Base-by-base conservation (phyloP, 768 basidiomycete species). In the Phaeotremella fagi region DNA sequence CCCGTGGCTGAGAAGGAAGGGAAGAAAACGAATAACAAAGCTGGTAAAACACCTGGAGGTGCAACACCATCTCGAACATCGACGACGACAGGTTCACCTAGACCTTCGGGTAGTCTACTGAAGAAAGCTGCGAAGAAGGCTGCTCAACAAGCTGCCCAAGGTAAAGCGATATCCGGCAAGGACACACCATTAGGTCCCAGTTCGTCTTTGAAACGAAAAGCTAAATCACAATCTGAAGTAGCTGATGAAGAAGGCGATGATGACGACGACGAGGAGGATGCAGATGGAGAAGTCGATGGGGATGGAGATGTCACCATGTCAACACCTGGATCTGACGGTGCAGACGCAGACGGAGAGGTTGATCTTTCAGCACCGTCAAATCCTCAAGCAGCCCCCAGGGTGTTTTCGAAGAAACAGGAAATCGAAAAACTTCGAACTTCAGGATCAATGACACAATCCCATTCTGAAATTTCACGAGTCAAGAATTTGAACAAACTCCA, bases 371-470 rank as follows among this genome's bases (percentile, higher is more conserved):
- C 77, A 78, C 80, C 82, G 46, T 70, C 77, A 43, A 76, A 79
- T 50, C 71, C 73, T 12, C 72, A 72, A 58, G 79, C 82, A 9
- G 81, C 83, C 2, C 70, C 80, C 23, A 76, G 82, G 36, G 68
- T 82, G 18, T 92, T 92, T 79, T 92, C 90, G 75, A 99, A 99
- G 76, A 88, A 95, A 75, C 87, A 94, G 76, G 95, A 99, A 75
- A 98, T 98, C 66, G 94, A 98, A 78, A 97, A 97, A 75, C 82
- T 98, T 15, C 87, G 95, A 20, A 94, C 91, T 16, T 90, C 90
- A 11, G 95, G 95, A 11, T 97, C 91, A 26, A 98, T 99, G 92
- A 98, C 95, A 3, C 95, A 99, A 76, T 90, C 89, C 44, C 88
- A 97, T 56, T 94, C 90, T 46, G 95, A 99, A 78, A 86, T 99